Conservation (phyloP, 2,329 filamentous ascomycete species). For the Aureobasidium sp. region DNA sequence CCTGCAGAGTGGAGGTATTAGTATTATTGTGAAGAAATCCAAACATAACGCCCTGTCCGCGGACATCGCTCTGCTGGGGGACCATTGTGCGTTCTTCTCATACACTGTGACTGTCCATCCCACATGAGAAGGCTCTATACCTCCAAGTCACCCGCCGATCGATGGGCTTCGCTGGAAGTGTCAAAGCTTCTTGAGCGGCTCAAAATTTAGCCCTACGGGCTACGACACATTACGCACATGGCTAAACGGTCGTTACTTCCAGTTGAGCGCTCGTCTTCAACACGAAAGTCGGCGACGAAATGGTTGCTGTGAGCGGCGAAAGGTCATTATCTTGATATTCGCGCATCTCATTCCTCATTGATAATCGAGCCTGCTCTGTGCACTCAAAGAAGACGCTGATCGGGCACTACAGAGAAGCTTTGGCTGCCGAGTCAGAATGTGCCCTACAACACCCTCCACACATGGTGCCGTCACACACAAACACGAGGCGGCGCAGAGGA, state of each 20-base stretch:
- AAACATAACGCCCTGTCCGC: too few relatives aligned
- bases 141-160: not conserved
- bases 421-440: not conserved
- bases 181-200: not conserved
- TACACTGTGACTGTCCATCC: not conserved
- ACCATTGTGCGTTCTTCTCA: too few relatives aligned
- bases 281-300: not conserved
- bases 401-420: too few relatives aligned
- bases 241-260: not conserved
- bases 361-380: not conserved
- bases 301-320: not conserved
- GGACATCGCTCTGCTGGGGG: too few relatives aligned
- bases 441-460: not conserved
- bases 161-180: not conserved
- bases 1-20: too few relatives aligned
- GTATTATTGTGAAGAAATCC: too few relatives aligned
- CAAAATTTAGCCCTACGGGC: not conserved
- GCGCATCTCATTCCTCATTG: not conserved
- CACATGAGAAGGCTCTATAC: not conserved
- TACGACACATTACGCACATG: not conserved
- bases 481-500: constrained; percentile 1
- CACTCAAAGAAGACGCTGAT: not conserved
- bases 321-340: not conserved
- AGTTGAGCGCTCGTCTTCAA: not conserved
- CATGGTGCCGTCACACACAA: not conserved